Conservation (phyloP, 2,329 filamentous ascomycete species). For the Diaporthe citrichinensis region DNA sequence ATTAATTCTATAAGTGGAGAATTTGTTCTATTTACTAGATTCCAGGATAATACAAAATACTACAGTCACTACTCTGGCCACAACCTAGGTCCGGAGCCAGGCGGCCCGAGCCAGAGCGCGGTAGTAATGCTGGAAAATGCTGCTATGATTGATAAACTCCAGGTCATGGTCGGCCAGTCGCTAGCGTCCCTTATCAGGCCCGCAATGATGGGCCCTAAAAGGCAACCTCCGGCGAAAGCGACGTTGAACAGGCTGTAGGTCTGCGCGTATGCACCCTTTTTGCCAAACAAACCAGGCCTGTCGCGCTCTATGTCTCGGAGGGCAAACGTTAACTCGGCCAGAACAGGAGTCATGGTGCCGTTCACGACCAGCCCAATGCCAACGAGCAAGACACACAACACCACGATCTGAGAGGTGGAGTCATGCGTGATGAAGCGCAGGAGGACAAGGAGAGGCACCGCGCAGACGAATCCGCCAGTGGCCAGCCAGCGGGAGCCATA, state of each 20-base stretch:
- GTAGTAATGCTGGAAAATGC: constrained; percentile 10
- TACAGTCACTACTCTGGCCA: neutral
- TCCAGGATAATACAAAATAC: neutral
- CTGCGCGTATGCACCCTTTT: constrained; percentile 23
- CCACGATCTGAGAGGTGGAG: constrained; percentile 1
- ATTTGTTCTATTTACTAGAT: too few species aligned
- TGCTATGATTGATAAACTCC: constrained; percentile 24
- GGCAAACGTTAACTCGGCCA: constrained; percentile 14
- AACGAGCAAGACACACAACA: constrained; percentile 2
- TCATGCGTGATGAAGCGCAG: constrained; percentile 17
- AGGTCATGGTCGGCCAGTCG: constrained; percentile 19
- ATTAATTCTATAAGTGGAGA: too few species aligned
- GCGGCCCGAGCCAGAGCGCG: constrained; percentile 3
- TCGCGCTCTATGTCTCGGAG: constrained; percentile 19
- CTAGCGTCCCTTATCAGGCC: constrained; percentile 12
- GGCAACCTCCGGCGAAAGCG: constrained; percentile 10
- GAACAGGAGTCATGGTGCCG: constrained; percentile 12
- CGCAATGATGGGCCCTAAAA: neutral
- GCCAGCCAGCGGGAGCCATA: constrained; percentile 13
- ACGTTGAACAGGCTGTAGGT: constrained; percentile 7
- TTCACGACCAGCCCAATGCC: constrained; percentile 3
- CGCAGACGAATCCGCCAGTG: constrained; percentile 6
- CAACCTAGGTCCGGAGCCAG: neutral
- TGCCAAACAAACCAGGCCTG: constrained; percentile 9
- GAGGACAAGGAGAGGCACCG: constrained; percentile 9